Evolutionary conservation across 495 filamentous ascomycete genomes (phyloP).

Genomic region (Sordaria brevicollis): DNA sequence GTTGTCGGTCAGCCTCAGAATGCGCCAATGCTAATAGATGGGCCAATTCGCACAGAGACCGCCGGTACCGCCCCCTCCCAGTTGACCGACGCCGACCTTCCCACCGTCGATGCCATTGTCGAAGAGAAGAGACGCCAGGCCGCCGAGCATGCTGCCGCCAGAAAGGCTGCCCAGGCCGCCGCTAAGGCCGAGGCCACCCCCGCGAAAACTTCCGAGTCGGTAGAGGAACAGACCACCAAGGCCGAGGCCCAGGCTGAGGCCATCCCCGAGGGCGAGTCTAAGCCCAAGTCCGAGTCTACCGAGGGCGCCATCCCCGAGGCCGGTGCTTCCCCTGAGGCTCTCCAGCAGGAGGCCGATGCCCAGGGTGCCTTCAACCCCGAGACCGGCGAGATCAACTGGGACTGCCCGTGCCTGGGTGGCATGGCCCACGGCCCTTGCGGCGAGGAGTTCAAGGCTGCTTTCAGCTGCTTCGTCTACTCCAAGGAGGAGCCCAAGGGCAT

Average conservation of each 20-base stretch:
- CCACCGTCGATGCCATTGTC: conserved; percentile 40
- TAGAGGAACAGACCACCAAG: background rate
- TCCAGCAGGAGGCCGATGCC: conserved; percentile 71
- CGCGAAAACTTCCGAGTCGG: background rate
- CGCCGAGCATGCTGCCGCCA: conserved; percentile 9
- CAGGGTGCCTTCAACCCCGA: conserved; percentile 95
- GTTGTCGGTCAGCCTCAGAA: background rate
- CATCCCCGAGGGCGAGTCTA: conserved; percentile 1
- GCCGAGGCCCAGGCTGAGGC: conserved; percentile 2
- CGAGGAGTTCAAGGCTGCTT: conserved; percentile 85
- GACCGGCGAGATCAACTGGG: conserved; percentile 99
- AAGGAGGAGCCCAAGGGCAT: conserved; percentile 96
- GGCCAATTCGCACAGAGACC: conserved; percentile 2
- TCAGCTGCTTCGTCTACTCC: conserved; percentile 95
- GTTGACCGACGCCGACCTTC: conserved; percentile 34
- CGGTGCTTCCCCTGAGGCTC: conserved; percentile 37
- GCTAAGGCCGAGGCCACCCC: conserved; percentile 13
- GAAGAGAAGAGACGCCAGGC: conserved; percentile 39
- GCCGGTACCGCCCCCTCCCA: conserved; percentile 25
- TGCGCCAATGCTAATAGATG: background rate
- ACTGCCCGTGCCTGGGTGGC: conserved; percentile 92
- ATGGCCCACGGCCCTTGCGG: conserved; percentile 98
- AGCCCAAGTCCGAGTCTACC: conserved; percentile 5
- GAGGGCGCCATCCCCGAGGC: conserved; percentile 11
- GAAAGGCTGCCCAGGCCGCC: conserved; percentile 15